Percentiles rank a stretch among this genome's conserved stretches.
phyloP scores from a whole-genome alignment of 2,329 filamentous ascomycete species.

The Cladorrhinum sp. region DNA sequence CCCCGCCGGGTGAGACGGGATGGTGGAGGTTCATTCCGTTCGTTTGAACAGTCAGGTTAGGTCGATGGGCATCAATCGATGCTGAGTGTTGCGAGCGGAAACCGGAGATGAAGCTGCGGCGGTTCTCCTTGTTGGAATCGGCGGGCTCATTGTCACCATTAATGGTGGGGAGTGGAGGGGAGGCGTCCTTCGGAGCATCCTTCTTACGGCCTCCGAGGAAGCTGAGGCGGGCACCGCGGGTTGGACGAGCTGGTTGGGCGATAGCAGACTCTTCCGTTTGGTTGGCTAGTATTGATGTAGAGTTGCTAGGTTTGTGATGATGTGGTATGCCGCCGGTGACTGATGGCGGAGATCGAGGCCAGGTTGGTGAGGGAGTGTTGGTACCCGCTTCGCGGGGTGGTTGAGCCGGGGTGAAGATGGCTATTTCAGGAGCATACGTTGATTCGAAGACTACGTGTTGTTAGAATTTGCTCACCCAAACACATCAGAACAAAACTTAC shows the following conservation, averaged over 20 bases:
- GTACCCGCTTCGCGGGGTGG: slow-evolving; percentile 39
- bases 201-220: slow-evolving; percentile 56
- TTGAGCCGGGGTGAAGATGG: slow-evolving; percentile 55
- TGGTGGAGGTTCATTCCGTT: slow-evolving; percentile 3
- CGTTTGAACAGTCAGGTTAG: slow-evolving; percentile 4
- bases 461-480: slow-evolving; percentile 11
- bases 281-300: slow-evolving; percentile 14
- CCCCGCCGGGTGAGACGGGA: slow-evolving; percentile 2
- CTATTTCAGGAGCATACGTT: slow-evolving; percentile 64
- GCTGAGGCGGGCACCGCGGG: slow-evolving; percentile 53
- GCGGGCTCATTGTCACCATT: slow-evolving; percentile 12
- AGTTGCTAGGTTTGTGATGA: slow-evolving; percentile 1
- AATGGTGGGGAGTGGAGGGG: slow-evolving; percentile 15
- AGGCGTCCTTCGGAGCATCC: slow-evolving; percentile 27
- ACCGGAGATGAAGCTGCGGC: slow-evolving; percentile 16
- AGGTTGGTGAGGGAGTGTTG: slow-evolving; percentile 44
- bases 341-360: slow-evolving; percentile 50
- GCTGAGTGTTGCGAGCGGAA: slow-evolving; percentile 2
- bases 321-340: slow-evolving; percentile 30
- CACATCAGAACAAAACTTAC: slow-evolving; percentile 47
- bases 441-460: slow-evolving; percentile 54
- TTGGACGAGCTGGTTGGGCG: slow-evolving; percentile 50
- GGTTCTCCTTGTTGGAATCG: slow-evolving; percentile 32
- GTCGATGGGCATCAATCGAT: not conserved
- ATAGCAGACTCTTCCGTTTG: slow-evolving; percentile 48